These are phyloP conservation scores for Castanopsis chinensis DNA, from an alignment of 306 rosid genomes.

Conservation along the genomic window DNA sequence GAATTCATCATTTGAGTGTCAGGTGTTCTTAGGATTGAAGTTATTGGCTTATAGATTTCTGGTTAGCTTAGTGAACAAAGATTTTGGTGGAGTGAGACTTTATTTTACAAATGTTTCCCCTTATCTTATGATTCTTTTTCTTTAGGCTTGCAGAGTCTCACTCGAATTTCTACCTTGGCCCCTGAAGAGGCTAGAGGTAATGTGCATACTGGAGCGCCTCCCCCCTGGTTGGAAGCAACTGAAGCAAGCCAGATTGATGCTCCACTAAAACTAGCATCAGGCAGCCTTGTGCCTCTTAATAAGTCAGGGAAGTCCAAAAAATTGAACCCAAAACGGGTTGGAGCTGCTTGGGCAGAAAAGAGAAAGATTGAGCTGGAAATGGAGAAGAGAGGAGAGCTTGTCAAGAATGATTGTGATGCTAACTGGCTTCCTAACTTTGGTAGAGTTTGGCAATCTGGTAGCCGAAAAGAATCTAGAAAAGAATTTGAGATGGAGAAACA, in stretches of 20 bases:
- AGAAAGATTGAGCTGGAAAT: slow-evolving; percentile 82
- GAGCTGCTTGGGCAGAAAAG: slow-evolving; percentile 98
- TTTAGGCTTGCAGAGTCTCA: slow-evolving; percentile 56
- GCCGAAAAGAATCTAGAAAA: slow-evolving; percentile 81
- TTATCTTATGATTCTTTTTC: slow-evolving; percentile 34
- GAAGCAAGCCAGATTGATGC: slow-evolving; percentile 46
- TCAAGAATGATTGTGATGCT: slow-evolving; percentile 47
- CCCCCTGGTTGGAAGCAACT: slow-evolving; percentile 75
- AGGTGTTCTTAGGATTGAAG: not conserved
- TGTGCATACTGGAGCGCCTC: slow-evolving; percentile 73
- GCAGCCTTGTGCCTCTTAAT: slow-evolving; percentile 30
- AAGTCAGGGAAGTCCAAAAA: slow-evolving; percentile 58
- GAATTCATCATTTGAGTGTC: slow-evolving; percentile 10
- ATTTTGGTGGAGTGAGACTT: slow-evolving; percentile 3
- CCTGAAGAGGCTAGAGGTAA: slow-evolving; percentile 48
- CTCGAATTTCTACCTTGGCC: slow-evolving; percentile 34
- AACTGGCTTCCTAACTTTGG: slow-evolving; percentile 98
- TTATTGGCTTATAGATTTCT: not conserved
- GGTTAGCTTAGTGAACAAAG: slow-evolving; percentile 16
- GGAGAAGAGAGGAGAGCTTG: slow-evolving; percentile 86
- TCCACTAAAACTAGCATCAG: slow-evolving; percentile 29
- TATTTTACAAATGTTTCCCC: not conserved
- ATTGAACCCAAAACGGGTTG: slow-evolving; percentile 78
- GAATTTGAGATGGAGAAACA: slow-evolving; percentile 80
- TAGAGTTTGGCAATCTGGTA: slow-evolving; percentile 98